Evolutionary conservation across 495 filamentous ascomycete genomes (phyloP), one percentile per base, ranked within the genome.

Genomic region (Penicillium ucsense): DNA sequence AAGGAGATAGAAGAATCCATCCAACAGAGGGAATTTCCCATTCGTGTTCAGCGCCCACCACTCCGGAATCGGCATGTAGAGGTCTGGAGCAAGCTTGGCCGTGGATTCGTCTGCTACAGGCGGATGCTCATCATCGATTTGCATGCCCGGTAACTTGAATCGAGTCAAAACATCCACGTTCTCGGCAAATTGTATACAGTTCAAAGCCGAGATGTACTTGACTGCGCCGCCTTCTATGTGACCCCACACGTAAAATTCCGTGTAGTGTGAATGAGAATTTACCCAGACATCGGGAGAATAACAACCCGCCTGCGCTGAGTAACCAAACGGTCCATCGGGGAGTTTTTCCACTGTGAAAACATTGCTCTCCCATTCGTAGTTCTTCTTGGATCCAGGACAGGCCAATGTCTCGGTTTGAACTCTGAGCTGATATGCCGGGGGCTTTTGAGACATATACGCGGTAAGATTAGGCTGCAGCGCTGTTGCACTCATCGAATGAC

Each of bases 151-250:
- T 5, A 52, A 10, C 6, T 41, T 38, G 9, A 52, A 44, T 8
- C 50, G 50, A 2, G 45, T 47, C n/a, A 3, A 0, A 2, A 43
- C 40, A 36, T 52, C 44, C 0, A 52, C 35, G 2, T 7, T 44
- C n/a, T 52, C 50, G 8, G 50, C 50, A 9, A 42, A 47, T 38
- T 52, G 38, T 4, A 43, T 43, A 28, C 50, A 52, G 1, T 2
- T 30, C 27, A 52, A 8, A 0, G 9, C 38, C 11, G 12, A 38
- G 27, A 52, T 47, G n/a, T 40, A 40, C 9, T 48, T 5, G 1
- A 52, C 31, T 2, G 45, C 39, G 1, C 3, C 32, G 3, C 5
- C 8, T 1, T 43, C 27, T 9, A 48, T 8, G 39, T 38, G 36
- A 9, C 50, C 50, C 50, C 50, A 52, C 3, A 52, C 4, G 36